Base-by-base conservation (phyloP, 2,329 filamentous ascomycete species). In the Huntiella abstrusa region DNA sequence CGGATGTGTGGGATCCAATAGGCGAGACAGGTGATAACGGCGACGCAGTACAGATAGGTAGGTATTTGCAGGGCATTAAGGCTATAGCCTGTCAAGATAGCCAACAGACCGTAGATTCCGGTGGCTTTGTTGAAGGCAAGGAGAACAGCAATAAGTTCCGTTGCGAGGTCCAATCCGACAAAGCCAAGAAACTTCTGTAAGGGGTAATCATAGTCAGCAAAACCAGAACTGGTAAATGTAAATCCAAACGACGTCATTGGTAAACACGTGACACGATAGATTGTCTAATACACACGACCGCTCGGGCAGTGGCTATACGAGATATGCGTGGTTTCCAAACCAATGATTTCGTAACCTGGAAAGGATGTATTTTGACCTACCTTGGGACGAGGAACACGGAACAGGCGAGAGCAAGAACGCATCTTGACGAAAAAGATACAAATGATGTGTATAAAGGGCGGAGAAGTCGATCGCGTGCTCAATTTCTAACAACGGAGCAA, bases 81-180 rank as follows among this genome's bases (percentile, higher is more conserved):
- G 54, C 80, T 69, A 62, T 83, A 86, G 58, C 88, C 88, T 17
- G 87, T 93, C 53, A 94, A 68, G 54, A 94, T 73, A 49, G 87
- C 86, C 54, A 95, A 78, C 38, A 95, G 70, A 53, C 87, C 87
- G 62, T 93, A 95, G 54, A 94, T 69, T 49, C 86, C 87, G 43
- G 84, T 88, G 54, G 87, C 75, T 63, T 94, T 94, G 70, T 95
- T 95, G 65, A 95, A 79, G 47, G 92, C 70, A 52, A 93, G 74
- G 8, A 82, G 77, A 51, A 91, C 70, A 4, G 82, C 78, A 56
- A 94, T 85, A 56, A 95, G 72, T 55, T 91, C 84, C 41, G 83
- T 80, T 54, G 84, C 87, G 33, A 83, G 88, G 55, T 84, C 82
- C 46, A 95, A 76, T 58, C 82, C 83, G 67, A 94, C 80, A 57